Evolutionary conservation across 2,329 filamentous ascomycete species (phyloP).

Genomic region (Talaromyces pinophilus): DNA sequence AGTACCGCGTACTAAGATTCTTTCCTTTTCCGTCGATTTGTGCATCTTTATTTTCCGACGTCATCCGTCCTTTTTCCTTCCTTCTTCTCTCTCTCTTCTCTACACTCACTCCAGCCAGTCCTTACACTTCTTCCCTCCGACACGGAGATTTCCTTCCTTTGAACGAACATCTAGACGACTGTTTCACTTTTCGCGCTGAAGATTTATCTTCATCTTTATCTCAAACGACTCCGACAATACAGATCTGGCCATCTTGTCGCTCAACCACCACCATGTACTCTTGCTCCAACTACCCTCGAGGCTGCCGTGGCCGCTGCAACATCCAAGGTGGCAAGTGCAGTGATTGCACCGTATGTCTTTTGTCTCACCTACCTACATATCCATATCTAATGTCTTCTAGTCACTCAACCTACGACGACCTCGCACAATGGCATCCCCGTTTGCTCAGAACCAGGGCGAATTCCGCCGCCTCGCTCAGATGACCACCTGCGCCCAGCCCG

Average conservation of each 20-base stretch:
- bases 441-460: constrained; percentile 23
- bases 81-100: constrained; percentile 18
- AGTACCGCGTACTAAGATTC: constrained; percentile 28
- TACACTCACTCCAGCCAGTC: constrained; percentile 11
- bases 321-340: constrained; percentile 45
- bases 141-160: constrained; percentile 21
- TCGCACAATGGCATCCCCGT: constrained; percentile 18
- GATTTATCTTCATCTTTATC: not conserved
- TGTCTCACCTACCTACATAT: not conserved
- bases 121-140: constrained; percentile 12
- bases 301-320: constrained; percentile 51
- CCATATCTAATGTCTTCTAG: constrained; percentile 1
- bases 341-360: constrained; percentile 47
- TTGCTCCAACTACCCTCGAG: constrained; percentile 51
- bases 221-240: not conserved
- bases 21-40: constrained; percentile 24
- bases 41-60: constrained; percentile 24
- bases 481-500: constrained; percentile 15
- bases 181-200: not conserved
- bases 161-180: constrained; percentile 14
- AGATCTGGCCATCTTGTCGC: constrained; percentile 17
- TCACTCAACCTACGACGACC: constrained; percentile 24
- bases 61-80: constrained; percentile 25
- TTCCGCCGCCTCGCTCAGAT: constrained; percentile 20
- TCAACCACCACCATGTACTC: constrained; percentile 43